These are phyloP conservation scores for Lunularia cruciata DNA, from an alignment of 225 moss, liverwort and hornwort species.

Conservation along the genomic window DNA sequence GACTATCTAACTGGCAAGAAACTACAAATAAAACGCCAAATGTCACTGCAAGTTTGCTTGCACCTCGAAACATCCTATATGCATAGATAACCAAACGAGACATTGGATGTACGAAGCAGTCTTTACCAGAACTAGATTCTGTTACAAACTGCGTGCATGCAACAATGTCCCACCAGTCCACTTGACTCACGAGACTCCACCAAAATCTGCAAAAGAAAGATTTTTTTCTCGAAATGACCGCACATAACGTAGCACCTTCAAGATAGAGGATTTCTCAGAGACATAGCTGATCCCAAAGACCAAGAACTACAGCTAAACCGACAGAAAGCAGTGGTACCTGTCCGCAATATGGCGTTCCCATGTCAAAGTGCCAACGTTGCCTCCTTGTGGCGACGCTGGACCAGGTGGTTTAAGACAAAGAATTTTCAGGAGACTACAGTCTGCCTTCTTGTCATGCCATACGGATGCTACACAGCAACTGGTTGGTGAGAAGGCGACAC, in stretches of 20 bases:
- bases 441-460: slow-evolving; percentile 71
- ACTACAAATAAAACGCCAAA: too few relatives aligned
- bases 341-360: slow-evolving; percentile 93
- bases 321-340: slow-evolving; percentile 42
- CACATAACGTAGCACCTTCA: not conserved
- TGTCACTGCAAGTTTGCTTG: too few relatives aligned
- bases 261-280: too few relatives aligned
- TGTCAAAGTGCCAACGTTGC: slow-evolving; percentile 31
- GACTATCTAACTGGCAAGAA: too few relatives aligned
- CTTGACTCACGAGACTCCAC: slow-evolving; percentile 93
- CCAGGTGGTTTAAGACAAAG: slow-evolving; percentile 52
- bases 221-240: not conserved
- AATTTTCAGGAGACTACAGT: slow-evolving; percentile 68
- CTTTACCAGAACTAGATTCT: slow-evolving; percentile 74
- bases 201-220: slow-evolving; percentile 59
- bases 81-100: too few relatives aligned
- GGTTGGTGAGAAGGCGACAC: slow-evolving; percentile 88
- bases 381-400: slow-evolving; percentile 36
- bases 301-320: too few relatives aligned
- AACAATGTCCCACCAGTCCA: slow-evolving; percentile 97
- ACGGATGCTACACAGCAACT: slow-evolving; percentile 89
- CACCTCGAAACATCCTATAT: too few relatives aligned
- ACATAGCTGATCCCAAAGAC: not conserved
- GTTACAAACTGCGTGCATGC: slow-evolving; percentile 74
- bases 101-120: too few relatives aligned